phyloP scores from a whole-genome alignment of 257 asterid genomes.

The Solanum piurae region DNA sequence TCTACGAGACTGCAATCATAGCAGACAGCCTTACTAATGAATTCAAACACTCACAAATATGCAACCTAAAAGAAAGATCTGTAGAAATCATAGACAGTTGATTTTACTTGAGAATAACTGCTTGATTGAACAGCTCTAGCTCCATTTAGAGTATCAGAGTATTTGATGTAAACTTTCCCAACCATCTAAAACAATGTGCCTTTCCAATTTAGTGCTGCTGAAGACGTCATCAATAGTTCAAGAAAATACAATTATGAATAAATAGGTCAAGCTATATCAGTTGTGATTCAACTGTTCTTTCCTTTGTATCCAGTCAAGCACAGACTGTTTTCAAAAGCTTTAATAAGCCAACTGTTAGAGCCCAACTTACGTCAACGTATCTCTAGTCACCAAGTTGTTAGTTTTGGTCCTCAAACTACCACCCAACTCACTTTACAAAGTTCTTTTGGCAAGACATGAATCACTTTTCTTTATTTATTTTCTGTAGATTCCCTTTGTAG shows the following conservation, averaged over 20 bases:
- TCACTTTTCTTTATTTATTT: neutral
- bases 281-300: neutral
- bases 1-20: neutral
- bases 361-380: neutral
- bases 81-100: neutral
- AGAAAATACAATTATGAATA: neutral
- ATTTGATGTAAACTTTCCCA: neutral
- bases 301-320: neutral
- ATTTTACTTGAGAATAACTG: neutral
- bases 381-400: neutral
- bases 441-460: neutral
- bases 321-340: neutral
- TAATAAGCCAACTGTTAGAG: neutral
- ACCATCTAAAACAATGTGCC: neutral
- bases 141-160: neutral
- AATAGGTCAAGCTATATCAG: neutral
- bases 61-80: neutral
- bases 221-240: neutral
- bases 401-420: neutral
- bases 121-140: neutral
- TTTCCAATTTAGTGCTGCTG: neutral
- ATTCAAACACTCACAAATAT: neutral
- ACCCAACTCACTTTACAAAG: neutral
- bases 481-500: neutral
- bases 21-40: neutral